Evolutionary conservation across 2,329 filamentous ascomycete genomes (phyloP).

Genomic region (Exophiala viscosa): DNA sequence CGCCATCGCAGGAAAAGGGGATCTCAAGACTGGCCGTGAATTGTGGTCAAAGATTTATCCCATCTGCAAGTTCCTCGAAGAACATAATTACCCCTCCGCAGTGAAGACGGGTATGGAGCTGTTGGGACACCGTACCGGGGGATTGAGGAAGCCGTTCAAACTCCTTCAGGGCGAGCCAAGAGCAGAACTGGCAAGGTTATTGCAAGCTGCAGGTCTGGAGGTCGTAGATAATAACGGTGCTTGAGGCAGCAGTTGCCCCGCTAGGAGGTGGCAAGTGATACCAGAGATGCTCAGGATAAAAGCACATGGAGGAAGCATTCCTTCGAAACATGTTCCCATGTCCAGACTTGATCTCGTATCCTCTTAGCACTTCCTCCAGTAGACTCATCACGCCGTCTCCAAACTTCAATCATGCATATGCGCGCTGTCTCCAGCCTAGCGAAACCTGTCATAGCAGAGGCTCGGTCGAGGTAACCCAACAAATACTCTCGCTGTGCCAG

Average conservation of each 20-base stretch:
- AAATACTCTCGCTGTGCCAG: slow-evolving; percentile 26
- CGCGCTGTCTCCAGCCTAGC: slow-evolving; percentile 28
- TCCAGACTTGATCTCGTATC: not conserved
- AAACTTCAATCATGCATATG: slow-evolving; percentile 32
- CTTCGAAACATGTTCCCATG: slow-evolving; percentile 4
- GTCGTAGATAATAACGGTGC: slow-evolving; percentile 24
- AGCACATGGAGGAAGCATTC: not conserved
- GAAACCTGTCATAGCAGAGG: slow-evolving; percentile 28
- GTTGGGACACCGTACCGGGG: slow-evolving; percentile 42
- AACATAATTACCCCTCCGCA: slow-evolving; percentile 46
- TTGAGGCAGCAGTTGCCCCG: not conserved
- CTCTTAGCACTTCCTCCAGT: not conserved
- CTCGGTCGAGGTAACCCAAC: slow-evolving; percentile 29
- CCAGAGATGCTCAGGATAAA: not conserved
- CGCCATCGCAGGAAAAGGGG: slow-evolving; percentile 42
- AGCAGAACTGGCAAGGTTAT: slow-evolving; percentile 36
- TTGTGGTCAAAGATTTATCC: slow-evolving; percentile 50
- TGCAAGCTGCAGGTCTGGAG: slow-evolving; percentile 41
- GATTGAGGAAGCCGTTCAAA: slow-evolving; percentile 48
- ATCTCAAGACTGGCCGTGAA: slow-evolving; percentile 44
- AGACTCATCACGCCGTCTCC: slow-evolving; percentile 29
- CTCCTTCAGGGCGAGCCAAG: slow-evolving; percentile 35
- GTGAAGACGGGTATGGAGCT: slow-evolving; percentile 52
- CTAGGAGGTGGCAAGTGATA: not conserved
- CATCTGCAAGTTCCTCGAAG: slow-evolving; percentile 50